Conservation (phyloP, 23 red algal species). For the Cyanidioschyzon merolae region DNA sequence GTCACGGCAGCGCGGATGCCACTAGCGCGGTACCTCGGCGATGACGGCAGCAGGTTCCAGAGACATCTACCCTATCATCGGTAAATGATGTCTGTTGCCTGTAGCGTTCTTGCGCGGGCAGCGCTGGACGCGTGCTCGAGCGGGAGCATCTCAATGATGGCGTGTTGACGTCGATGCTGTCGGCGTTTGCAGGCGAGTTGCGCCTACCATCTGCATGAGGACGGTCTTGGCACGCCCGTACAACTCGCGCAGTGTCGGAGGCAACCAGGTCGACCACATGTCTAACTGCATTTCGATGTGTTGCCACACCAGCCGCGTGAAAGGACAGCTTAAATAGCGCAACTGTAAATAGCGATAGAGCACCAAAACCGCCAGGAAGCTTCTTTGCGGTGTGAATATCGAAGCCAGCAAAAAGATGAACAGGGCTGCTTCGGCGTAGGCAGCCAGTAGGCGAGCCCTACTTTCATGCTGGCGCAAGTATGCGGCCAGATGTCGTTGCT, state of each 20-base stretch:
- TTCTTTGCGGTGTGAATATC: neutral
- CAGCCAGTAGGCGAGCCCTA: neutral
- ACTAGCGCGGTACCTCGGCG: no score
- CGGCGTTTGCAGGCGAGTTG: neutral
- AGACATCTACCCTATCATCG: no score
- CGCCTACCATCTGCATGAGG: neutral
- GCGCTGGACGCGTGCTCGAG: no score
- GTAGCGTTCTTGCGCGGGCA: no score
- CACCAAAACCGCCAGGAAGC: neutral
- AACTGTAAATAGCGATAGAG: slow-evolving; percentile 8
- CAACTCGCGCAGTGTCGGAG: neutral
- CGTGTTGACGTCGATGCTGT: no score
- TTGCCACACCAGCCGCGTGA: neutral
- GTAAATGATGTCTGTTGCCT: no score
- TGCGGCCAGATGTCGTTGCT: neutral
- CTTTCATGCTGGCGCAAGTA: neutral
- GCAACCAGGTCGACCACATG: neutral
- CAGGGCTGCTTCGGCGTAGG: neutral
- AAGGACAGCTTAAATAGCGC: neutral
- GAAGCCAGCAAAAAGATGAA: neutral
- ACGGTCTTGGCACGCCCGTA: neutral
- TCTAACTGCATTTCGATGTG: neutral
- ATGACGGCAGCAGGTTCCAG: no score
- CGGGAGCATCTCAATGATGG: no score
- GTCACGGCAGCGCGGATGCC: neutral